Conservation (phyloP, 2,329 filamentous ascomycete genomes). For the Xylariaceae sp. region DNA sequence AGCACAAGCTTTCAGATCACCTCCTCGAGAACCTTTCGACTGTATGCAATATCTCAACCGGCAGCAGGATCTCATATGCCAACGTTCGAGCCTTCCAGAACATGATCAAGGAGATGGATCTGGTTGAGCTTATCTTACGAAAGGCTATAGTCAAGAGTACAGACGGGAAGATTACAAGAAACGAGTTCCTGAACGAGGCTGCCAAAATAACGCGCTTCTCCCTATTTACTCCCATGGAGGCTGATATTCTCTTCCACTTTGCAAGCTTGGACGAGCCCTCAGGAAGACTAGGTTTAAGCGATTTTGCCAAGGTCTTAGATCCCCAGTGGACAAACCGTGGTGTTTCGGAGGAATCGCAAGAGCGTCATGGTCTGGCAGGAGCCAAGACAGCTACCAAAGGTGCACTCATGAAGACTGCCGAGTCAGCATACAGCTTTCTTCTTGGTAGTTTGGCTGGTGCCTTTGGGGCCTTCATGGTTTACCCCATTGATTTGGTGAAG, state of each 20-base stretch:
- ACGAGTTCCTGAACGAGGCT: conserved; percentile 93
- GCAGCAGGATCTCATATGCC: conserved; percentile 94
- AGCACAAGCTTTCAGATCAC: conserved; percentile 96
- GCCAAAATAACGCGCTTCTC: conserved; percentile 89
- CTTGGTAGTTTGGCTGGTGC: conserved; percentile 89
- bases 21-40: conserved; percentile 85
- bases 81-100: conserved; percentile 98
- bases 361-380: conserved; percentile 29
- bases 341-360: conserved; percentile 41
- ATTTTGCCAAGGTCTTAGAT: conserved; percentile 95
- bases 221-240: conserved; percentile 96
- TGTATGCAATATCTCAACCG: conserved; percentile 87
- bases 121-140: conserved; percentile 88
- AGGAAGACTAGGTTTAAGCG: conserved; percentile 72
- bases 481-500: conserved; percentile 98
- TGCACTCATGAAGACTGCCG: conserved; percentile 60
- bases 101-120: conserved; percentile 94
- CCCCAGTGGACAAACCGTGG: conserved; percentile 77
- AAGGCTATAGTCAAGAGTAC: conserved; percentile 77
- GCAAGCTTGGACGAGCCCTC: conserved; percentile 87
- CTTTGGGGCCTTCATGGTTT: conserved; percentile 99
- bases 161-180: conserved; percentile 89
- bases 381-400: conserved; percentile 51
- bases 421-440: conserved; percentile 84
- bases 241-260: conserved; percentile 98